These are phyloP conservation scores for Thielaviopsis musarum DNA, from an alignment of 2,329 filamentous ascomycete genomes.

Conservation along the genomic window DNA sequence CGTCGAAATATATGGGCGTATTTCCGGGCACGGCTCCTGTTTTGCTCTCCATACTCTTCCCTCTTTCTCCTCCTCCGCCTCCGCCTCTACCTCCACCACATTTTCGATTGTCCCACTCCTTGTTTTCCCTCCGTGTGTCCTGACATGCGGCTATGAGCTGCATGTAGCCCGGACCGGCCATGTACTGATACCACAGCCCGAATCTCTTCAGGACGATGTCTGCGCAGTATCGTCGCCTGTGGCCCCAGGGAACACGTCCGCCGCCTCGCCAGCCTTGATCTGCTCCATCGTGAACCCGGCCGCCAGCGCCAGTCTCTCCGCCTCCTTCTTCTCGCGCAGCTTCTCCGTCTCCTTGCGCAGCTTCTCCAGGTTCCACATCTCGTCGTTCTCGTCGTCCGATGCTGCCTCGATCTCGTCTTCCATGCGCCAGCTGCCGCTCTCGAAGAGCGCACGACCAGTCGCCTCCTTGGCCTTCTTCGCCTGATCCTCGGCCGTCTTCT, in stretches of 20 bases:
- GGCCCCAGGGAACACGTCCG: slow-evolving; percentile 9
- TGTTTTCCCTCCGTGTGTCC: background rate
- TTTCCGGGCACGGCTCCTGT: background rate
- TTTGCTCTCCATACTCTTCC: background rate
- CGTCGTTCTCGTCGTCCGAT: slow-evolving; percentile 41
- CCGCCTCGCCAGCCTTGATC: slow-evolving; percentile 10
- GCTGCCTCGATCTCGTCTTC: slow-evolving; percentile 46
- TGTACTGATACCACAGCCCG: background rate
- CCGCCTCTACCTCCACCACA: background rate
- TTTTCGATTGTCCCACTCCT: background rate
- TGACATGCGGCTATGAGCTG: background rate
- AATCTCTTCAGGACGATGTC: background rate
- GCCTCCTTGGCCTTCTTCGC: slow-evolving; percentile 85
- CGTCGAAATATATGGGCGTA: slow-evolving; percentile 4
- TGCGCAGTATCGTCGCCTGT: slow-evolving; percentile 3
- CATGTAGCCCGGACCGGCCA: background rate
- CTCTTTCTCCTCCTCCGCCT: background rate
- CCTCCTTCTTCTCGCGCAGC: slow-evolving; percentile 57
- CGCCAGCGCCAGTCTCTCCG: slow-evolving; percentile 31
- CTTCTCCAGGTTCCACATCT: slow-evolving; percentile 63
- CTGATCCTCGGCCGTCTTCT: slow-evolving; percentile 90
- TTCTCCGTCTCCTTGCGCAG: slow-evolving; percentile 74
- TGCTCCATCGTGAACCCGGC: slow-evolving; percentile 11
- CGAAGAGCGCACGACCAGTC: slow-evolving; percentile 86
- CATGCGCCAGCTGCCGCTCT: slow-evolving; percentile 82